Conservation (phyloP, 176 grass and related monocot species). For the Lolium rigidum region DNA sequence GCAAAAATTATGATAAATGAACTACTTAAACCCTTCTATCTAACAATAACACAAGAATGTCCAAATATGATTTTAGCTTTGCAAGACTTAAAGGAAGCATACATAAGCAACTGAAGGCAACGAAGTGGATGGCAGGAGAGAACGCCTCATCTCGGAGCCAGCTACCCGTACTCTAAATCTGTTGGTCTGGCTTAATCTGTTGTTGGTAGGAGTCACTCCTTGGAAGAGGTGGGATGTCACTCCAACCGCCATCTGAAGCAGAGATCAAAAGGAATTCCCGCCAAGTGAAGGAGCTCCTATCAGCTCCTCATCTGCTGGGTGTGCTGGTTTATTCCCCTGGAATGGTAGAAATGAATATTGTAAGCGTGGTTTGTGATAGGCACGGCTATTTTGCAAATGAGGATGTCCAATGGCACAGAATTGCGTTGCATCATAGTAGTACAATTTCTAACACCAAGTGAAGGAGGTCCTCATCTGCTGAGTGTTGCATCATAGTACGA, state of each 20-base stretch:
- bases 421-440: not conserved
- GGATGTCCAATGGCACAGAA: too few species aligned
- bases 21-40: not conserved
- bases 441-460: not conserved
- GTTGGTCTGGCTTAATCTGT: slow-evolving; percentile 46
- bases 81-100: slow-evolving; percentile 28
- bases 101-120: slow-evolving; percentile 58
- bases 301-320: slow-evolving; percentile 30
- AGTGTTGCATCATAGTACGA: not conserved
- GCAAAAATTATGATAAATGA: slow-evolving; percentile 7
- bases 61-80: not conserved
- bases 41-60: not conserved
- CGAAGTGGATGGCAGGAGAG: slow-evolving; percentile 51
- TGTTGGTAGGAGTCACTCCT: slow-evolving; percentile 48
- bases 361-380: not conserved
- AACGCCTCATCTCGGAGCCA: slow-evolving; percentile 60
- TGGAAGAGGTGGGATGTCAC: slow-evolving; percentile 70
- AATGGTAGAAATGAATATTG: not conserved
- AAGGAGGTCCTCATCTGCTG: too few species aligned
- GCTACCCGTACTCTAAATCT: slow-evolving; percentile 55
- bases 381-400: not conserved
- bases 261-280: slow-evolving; percentile 38
- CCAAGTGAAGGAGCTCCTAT: slow-evolving; percentile 28
- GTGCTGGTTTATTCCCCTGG: slow-evolving; percentile 31
- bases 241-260: slow-evolving; percentile 68